Conservation (phyloP, 371 early-diverging fungal genomes). For the Cokeromyces recurvatus region DNA sequence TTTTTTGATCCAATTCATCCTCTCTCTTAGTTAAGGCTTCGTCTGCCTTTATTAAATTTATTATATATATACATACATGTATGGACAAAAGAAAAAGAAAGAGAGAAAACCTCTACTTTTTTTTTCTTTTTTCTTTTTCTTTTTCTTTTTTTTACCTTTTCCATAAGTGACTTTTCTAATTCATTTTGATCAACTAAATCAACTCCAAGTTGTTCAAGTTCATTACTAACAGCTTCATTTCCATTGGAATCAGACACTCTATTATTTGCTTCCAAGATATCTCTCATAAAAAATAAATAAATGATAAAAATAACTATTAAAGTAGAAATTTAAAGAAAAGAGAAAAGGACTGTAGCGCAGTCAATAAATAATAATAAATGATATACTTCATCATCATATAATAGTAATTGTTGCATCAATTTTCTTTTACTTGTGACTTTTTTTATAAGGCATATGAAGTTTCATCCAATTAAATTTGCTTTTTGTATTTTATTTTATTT, state of each 20-base stretch:
- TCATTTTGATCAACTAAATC: constrained; percentile 58
- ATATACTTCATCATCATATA: no score
- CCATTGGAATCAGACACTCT: neutral
- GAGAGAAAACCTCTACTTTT: neutral
- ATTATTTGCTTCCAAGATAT: no score
- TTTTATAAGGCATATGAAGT: no score
- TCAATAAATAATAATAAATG: neutral
- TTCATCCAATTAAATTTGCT: no score
- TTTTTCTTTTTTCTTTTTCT: no score
- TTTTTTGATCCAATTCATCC: constrained; percentile 46
- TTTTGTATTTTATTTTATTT: no score
- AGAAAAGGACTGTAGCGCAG: no score
- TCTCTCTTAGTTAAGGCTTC: constrained; percentile 57
- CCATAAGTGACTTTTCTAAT: constrained; percentile 63
- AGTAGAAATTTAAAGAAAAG: no score
- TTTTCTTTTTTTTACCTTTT: constrained; percentile 38
- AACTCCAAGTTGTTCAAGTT: constrained; percentile 42
- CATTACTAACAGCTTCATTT: constrained; percentile 2
- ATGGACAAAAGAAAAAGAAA: constrained; percentile 14
- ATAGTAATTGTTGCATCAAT: no score
- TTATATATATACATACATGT: no score
- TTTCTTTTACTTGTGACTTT: neutral
- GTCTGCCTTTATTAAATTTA: constrained; percentile 46
- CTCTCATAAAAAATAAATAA: no score
- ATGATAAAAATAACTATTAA: no score